A percentile compares a stretch with the other conserved stretches of the same genome.
Evolutionary conservation across 768 basidiomycete species (phyloP).

Genomic region (Nidularia sp.): DNA sequence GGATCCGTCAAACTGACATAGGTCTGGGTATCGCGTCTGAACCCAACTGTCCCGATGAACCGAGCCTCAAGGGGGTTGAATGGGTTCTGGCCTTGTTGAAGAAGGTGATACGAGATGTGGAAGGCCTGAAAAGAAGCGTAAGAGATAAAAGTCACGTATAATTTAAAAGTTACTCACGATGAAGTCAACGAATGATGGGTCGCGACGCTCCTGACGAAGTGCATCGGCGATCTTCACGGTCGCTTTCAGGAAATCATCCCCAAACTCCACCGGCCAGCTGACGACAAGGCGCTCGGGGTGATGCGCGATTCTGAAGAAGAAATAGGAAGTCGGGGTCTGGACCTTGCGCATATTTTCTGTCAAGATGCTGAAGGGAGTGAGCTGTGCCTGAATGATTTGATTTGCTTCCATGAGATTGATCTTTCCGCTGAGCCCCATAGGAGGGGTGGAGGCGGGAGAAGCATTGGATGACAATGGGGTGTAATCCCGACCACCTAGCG

Average conservation of each 20-base stretch:
- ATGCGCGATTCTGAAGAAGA: neutral
- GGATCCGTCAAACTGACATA: neutral
- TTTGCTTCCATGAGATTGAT: neutral
- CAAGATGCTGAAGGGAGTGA: neutral
- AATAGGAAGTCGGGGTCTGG: neutral
- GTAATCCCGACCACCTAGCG: neutral
- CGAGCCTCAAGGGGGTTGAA: neutral
- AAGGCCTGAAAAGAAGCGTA: neutral
- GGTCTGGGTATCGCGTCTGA: neutral
- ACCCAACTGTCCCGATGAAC: neutral
- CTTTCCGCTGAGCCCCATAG: neutral
- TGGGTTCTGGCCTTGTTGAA: neutral
- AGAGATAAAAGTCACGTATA: neutral
- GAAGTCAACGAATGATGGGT: neutral
- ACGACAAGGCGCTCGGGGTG: neutral
- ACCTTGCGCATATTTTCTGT: neutral
- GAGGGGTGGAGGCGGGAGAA: neutral
- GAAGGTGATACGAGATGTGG: neutral
- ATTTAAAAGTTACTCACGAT: neutral
- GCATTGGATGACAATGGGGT: neutral
- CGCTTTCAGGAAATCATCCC: neutral
- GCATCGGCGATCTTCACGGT: neutral
- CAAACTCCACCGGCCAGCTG: neutral
- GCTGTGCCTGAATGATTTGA: neutral
- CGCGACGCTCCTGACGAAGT: neutral